Conservation (phyloP, 2,329 filamentous ascomycete genomes). For the Ophiocordyceps camponoti-floridani region DNA sequence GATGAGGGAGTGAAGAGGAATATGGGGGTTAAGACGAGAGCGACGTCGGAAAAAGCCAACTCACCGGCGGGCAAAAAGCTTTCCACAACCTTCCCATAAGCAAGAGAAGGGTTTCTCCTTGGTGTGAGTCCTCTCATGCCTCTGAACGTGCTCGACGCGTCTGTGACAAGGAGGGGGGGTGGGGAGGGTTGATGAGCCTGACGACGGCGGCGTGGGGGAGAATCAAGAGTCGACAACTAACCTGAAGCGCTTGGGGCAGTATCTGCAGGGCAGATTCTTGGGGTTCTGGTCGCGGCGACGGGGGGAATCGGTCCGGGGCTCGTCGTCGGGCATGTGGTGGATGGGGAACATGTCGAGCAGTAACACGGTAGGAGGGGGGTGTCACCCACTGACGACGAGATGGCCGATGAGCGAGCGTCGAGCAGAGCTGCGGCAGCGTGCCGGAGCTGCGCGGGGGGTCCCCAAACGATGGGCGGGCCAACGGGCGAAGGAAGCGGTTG, state of each 20-base stretch:
- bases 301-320: slow-evolving; percentile 13
- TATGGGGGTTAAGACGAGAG: not conserved
- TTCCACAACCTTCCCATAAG: slow-evolving; percentile 39
- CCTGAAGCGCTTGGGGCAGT: slow-evolving; percentile 45
- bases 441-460: too few species aligned
- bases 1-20: slow-evolving; percentile 1
- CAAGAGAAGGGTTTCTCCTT: slow-evolving; percentile 48
- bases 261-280: slow-evolving; percentile 43
- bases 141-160: slow-evolving; percentile 45
- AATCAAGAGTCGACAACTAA: slow-evolving; percentile 14
- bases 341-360: slow-evolving; percentile 27
- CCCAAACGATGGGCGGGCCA: too few species aligned
- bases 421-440: too few species aligned
- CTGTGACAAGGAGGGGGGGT: slow-evolving; percentile 14
- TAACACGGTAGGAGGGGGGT: not conserved
- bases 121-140: slow-evolving; percentile 45
- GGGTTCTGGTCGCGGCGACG: slow-evolving; percentile 35
- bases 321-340: slow-evolving; percentile 33
- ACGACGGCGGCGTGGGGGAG: not conserved
- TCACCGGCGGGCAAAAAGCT: slow-evolving; percentile 44
- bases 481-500: too few species aligned
- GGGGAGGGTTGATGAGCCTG: not conserved
- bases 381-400: not conserved
- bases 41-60: slow-evolving; percentile 9
- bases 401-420: not conserved